phyloP scores from a whole-genome alignment of 2,329 filamentous ascomycete genomes.

The Trichophyton rubrum region DNA sequence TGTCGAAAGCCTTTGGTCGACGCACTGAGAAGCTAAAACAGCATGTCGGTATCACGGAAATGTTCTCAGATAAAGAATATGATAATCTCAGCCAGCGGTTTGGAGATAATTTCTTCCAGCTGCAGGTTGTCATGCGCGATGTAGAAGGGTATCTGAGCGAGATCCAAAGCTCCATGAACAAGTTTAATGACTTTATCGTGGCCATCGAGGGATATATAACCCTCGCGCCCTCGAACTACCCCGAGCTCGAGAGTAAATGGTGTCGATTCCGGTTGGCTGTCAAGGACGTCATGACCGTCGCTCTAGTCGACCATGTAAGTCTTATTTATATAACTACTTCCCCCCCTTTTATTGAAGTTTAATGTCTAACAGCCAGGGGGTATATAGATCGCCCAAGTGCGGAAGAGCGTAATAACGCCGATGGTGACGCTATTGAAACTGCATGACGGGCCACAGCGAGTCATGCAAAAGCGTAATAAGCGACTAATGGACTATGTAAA shows the following conservation, averaged over 20 bases:
- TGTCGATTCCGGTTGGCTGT: conserved; percentile 79
- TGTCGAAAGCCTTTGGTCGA: conserved; percentile 82
- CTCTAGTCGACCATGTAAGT: conserved; percentile 67
- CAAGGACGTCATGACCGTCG: conserved; percentile 70
- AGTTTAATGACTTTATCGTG: conserved; percentile 66
- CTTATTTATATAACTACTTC: not conserved
- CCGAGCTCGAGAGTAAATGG: conserved; percentile 89
- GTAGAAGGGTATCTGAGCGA: conserved; percentile 88
- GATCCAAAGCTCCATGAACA: conserved; percentile 63
- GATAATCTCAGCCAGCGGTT: conserved; percentile 73
- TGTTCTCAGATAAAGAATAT: conserved; percentile 71
- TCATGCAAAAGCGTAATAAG: conserved; percentile 92
- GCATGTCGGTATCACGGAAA: conserved; percentile 50
- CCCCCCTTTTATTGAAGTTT: not conserved
- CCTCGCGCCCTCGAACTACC: conserved; percentile 54
- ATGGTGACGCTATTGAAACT: conserved; percentile 66
- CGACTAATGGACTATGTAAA: conserved; percentile 81
- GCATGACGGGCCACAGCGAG: conserved; percentile 70
- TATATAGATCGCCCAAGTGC: conserved; percentile 48
- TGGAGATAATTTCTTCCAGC: conserved; percentile 77
- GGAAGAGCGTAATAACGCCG: conserved; percentile 72
- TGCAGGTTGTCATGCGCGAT: conserved; percentile 85
- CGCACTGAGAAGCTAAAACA: conserved; percentile 74
- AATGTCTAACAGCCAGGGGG: conserved; percentile 3
- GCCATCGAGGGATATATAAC: conserved; percentile 75